phyloP scores from a whole-genome alignment of 148 eudicot species.

The Polygonum aviculare region DNA sequence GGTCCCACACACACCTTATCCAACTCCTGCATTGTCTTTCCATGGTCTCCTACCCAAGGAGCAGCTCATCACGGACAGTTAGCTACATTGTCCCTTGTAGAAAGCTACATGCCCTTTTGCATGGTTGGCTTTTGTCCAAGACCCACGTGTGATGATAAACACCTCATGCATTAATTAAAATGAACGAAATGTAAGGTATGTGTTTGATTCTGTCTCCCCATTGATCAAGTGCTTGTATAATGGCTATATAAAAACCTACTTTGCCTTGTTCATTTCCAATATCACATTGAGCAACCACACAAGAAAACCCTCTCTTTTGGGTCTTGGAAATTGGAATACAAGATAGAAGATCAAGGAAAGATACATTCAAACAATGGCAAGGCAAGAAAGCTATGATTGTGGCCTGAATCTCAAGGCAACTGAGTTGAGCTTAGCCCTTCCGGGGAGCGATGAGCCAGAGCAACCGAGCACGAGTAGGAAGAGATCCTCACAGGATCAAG shows the following conservation, averaged over 20 bases:
- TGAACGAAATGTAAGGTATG: background rate
- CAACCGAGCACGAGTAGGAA: slow-evolving; percentile 20
- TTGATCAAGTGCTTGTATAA: background rate
- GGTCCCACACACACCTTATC: background rate
- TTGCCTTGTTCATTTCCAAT: background rate
- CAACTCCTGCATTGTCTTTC: background rate
- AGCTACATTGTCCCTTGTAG: background rate
- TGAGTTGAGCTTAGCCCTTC: slow-evolving; percentile 57
- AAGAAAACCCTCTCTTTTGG: background rate
- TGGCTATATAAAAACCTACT: background rate
- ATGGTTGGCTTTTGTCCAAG: background rate
- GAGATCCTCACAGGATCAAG: slow-evolving; percentile 32
- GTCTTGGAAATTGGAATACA: background rate
- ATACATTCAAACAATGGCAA: background rate
- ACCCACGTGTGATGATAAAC: background rate
- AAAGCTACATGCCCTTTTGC: background rate
- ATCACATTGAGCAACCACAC: background rate
- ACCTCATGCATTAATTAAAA: background rate
- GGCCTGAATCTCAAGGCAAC: slow-evolving; percentile 43
- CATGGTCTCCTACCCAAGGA: background rate
- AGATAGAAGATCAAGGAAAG: background rate
- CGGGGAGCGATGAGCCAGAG: slow-evolving; percentile 31
- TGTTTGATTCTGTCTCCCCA: background rate
- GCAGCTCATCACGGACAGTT: background rate
- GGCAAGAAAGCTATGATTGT: background rate